Percentiles rank a stretch among this genome's conserved stretches.
Conservation (phyloP, 305 asterid species). For the Fraxinus greggii region DNA sequence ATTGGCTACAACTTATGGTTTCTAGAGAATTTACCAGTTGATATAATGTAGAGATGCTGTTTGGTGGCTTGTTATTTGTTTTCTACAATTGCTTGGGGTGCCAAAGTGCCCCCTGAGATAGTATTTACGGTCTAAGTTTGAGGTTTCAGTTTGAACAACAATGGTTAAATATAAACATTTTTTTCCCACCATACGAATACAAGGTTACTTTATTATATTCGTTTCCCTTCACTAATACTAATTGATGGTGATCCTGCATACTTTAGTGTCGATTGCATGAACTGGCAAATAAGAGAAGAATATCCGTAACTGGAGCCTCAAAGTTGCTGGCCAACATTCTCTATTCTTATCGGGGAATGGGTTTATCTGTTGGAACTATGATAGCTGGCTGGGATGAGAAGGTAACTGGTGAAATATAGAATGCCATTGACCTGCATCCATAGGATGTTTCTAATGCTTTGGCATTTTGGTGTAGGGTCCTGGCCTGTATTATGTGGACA, state of each 20-base stretch:
- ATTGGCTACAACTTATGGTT: neutral
- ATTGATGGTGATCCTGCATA: neutral
- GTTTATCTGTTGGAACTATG: constrained; percentile 94
- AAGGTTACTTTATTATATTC: neutral
- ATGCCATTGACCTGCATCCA: neutral
- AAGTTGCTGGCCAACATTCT: constrained; percentile 85
- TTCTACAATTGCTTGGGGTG: neutral
- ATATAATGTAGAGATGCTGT: neutral
- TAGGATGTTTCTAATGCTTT: neutral
- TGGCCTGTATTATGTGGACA: constrained; percentile 31
- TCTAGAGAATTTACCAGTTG: neutral
- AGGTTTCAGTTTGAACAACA: neutral
- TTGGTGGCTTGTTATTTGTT: neutral
- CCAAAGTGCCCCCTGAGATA: neutral
- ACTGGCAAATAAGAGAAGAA: constrained; percentile 36
- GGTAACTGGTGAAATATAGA: constrained; percentile 39
- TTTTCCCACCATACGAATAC: neutral
- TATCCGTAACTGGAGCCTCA: constrained; percentile 93
- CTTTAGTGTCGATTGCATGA: constrained; percentile 89
- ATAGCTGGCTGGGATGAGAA: constrained; percentile 98
- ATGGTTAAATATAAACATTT: neutral
- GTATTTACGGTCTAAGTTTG: neutral
- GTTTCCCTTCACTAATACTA: neutral
- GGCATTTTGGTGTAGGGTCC: constrained; percentile 66
- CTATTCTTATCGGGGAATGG: constrained; percentile 95